These are phyloP conservation scores for Tetrastigma voinierianum DNA, from an alignment of 164 flowering plant genomes.

Conservation along the genomic window DNA sequence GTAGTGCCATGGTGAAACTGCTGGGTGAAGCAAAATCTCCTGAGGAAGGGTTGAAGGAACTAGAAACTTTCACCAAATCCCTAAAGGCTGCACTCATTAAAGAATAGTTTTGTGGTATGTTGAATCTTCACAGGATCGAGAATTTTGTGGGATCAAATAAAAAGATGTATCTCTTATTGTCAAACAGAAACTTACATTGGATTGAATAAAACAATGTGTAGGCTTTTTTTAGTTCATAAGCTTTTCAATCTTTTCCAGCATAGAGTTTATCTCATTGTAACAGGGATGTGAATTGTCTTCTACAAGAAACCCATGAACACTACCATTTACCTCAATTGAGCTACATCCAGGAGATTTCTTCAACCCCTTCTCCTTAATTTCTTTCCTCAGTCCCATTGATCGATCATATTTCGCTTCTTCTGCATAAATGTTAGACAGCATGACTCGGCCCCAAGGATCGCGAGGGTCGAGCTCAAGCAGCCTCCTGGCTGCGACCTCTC, in stretches of 20 bases:
- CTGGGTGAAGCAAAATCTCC: constrained; percentile 79
- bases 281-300: constrained; percentile 9
- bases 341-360: constrained; percentile 33
- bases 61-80: constrained; percentile 65
- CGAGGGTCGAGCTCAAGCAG: constrained; percentile 30
- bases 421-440: constrained; percentile 35
- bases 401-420: constrained; percentile 26
- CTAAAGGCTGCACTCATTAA: constrained; percentile 61
- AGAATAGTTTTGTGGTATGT: constrained; percentile 13
- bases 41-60: constrained; percentile 73
- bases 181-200: neutral
- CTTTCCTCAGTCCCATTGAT: constrained; percentile 29
- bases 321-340: constrained; percentile 14
- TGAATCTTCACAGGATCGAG: too few relatives aligned
- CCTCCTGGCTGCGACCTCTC: constrained; percentile 24
- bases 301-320: constrained; percentile 18
- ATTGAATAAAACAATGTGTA: neutral
- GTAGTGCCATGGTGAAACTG: constrained; percentile 86
- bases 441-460: constrained; percentile 26
- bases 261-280: constrained; percentile 4
- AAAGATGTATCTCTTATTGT: constrained; percentile 2
- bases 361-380: constrained; percentile 22
- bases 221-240: too few relatives aligned
- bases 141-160: too few relatives aligned
- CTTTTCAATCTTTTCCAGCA: constrained; percentile 15